Base-by-base conservation (phyloP, 495 filamentous ascomycete genomes). In the Hypoxylon perforatum region DNA sequence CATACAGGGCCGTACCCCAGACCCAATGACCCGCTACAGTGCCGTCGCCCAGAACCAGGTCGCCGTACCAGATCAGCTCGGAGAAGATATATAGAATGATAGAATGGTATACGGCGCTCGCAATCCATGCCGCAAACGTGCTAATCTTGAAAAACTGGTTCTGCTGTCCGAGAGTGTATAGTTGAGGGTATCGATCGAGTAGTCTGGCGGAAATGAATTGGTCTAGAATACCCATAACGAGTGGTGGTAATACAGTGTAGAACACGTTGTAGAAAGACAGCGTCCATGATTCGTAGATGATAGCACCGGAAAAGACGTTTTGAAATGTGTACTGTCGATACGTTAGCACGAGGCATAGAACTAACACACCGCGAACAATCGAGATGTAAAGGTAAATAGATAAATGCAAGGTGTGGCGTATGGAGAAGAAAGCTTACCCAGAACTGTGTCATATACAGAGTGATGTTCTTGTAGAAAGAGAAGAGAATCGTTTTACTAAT, bases 251-350 rank as follows among this genome's bases (percentile, higher is more conserved):
- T 42, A 96, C 90, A 8, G 96, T 98, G 80, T 97, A 99, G 76
- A 99, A 90, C 76, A 99, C 93, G 82, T 99, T 99, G 84, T 97
- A 99, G 82, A 97, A 96, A 12, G 96, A 97, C 12, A 99, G 83
- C 1, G 94, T 97, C 96, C 96, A 99, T 12, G 94, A 97, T 80
- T 99, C 96, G 86, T 94, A 97, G 75, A 99, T 99, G 69, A 98
- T 93, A 75, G 97, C 88, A 66, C 95, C 96, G 1, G 95, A 97
- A 78, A 98, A 99, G 62, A 90, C 91, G 74, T 99, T 98, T 88
- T 97, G 92, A 80, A 99, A 99, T 17, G 92, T 91, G 75, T 96
- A 99, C 91, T 92, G 52, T 15, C 42, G 25, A 46, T 28, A 23
- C 15, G 67, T 88, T 75, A 88, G 77, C 45, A 30, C 50, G 35